Evolutionary conservation across 1,284 basidiomycete genomes (phyloP).

Genomic region (Puccinia hordei): DNA sequence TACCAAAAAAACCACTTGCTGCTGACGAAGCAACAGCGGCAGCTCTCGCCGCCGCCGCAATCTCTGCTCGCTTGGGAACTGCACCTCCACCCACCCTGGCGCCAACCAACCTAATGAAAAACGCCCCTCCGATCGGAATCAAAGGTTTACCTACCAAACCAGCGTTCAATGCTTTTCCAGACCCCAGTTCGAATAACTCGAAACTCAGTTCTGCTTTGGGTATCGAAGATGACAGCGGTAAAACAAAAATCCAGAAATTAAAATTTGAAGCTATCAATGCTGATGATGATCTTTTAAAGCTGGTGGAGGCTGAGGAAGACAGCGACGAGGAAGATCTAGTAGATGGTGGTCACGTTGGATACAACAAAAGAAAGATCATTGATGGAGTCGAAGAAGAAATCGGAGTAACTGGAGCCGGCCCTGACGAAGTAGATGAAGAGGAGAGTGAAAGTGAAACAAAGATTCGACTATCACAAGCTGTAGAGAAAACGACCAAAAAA

Average conservation of each 20-base stretch:
- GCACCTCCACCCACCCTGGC: slow-evolving; percentile 34
- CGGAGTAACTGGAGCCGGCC: slow-evolving; percentile 55
- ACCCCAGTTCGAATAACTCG: slow-evolving; percentile 24
- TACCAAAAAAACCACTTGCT: slow-evolving; percentile 49
- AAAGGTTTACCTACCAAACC: slow-evolving; percentile 50
- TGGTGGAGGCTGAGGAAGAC: slow-evolving; percentile 51
- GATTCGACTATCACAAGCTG: slow-evolving; percentile 46
- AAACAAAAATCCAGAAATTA: slow-evolving; percentile 50
- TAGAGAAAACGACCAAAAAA: slow-evolving; percentile 49
- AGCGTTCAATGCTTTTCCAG: slow-evolving; percentile 39
- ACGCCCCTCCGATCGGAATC: slow-evolving; percentile 45
- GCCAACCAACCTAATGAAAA: slow-evolving; percentile 42
- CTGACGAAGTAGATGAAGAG: slow-evolving; percentile 52
- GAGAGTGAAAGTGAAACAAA: slow-evolving; percentile 23
- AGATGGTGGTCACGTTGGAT: slow-evolving; percentile 53
- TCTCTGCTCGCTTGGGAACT: slow-evolving; percentile 47
- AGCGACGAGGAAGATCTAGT: slow-evolving; percentile 53
- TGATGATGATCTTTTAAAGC: slow-evolving; percentile 49
- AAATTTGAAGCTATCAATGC: slow-evolving; percentile 51
- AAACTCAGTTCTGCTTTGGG: slow-evolving; percentile 47
- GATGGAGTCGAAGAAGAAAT: slow-evolving; percentile 53
- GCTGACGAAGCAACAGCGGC: slow-evolving; percentile 49
- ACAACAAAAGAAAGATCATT: slow-evolving; percentile 50
- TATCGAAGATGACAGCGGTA: slow-evolving; percentile 43
- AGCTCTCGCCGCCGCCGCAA: slow-evolving; percentile 47